phyloP scores from a whole-genome alignment of 352 stramenopile genomes.

The Peronospora belbahrii region DNA sequence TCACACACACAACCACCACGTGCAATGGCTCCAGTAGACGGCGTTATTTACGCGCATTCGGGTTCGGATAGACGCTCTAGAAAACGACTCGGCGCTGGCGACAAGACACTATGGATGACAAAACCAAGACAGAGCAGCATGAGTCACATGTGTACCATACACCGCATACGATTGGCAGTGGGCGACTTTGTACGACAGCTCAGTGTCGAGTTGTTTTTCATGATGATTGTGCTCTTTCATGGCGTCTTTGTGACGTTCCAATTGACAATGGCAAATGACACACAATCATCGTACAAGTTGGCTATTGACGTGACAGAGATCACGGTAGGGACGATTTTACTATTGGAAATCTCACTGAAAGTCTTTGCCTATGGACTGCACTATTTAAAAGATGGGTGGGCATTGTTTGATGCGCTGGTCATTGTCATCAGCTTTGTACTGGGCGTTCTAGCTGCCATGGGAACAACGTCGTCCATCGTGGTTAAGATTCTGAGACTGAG shows the following conservation, averaged over 20 bases:
- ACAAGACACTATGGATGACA: conserved; percentile 32
- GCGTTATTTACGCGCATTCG: conserved; percentile 3
- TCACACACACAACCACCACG: conserved; percentile 56
- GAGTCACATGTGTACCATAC: conserved; percentile 22
- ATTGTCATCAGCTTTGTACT: conserved; percentile 76
- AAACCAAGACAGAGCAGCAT: conserved; percentile 26
- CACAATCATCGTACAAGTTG: conserved; percentile 48
- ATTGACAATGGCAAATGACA: conserved; percentile 60
- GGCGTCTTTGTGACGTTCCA: conserved; percentile 79
- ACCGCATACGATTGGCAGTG: conserved; percentile 44
- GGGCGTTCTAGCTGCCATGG: conserved; percentile 52
- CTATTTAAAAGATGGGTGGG: conserved; percentile 62
- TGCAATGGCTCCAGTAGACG: conserved; percentile 50
- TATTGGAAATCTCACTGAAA: conserved; percentile 75
- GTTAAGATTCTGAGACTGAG: conserved; percentile 67
- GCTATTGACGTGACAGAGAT: conserved; percentile 75
- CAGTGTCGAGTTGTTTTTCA: conserved; percentile 83
- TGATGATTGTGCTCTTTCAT: conserved; percentile 82
- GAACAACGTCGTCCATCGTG: conserved; percentile 44
- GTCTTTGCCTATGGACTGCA: conserved; percentile 69
- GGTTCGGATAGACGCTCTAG: conserved; percentile 2
- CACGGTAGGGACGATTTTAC: conserved; percentile 73
- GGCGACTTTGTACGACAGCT: conserved; percentile 80
- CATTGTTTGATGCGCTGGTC: conserved; percentile 73
- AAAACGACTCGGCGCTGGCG: conserved; percentile 33